phyloP scores from a whole-genome alignment of 441 rosid species.

The Rhodomyrtus psidioides region DNA sequence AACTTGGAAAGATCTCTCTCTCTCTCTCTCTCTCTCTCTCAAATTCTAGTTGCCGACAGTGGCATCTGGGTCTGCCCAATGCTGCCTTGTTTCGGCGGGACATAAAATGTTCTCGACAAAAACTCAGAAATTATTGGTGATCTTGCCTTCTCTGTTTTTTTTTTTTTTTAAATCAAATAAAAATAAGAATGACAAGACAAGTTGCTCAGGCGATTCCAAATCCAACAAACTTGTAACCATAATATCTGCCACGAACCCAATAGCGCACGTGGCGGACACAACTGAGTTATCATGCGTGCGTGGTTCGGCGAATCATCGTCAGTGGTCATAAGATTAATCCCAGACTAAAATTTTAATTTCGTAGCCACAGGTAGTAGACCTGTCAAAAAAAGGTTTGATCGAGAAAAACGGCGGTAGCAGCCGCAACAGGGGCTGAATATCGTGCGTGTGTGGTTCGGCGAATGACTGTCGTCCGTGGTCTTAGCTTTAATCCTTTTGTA shows the following conservation, averaged over 20 bases:
- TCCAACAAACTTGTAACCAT: not conserved
- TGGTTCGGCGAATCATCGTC: not conserved
- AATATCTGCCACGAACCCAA: not conserved
- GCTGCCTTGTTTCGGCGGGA: not conserved
- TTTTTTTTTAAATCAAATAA: too few species aligned
- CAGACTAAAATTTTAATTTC: too few species aligned
- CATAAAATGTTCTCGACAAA: not conserved
- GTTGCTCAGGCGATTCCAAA: not conserved
- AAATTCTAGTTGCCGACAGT: not conserved
- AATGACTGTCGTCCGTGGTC: too few species aligned
- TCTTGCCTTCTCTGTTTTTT: not conserved
- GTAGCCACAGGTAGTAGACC: too few species aligned
- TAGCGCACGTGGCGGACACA: not conserved
- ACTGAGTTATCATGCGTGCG: not conserved
- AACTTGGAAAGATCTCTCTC: not conserved
- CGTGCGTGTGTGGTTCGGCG: too few species aligned
- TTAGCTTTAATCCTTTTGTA: too few species aligned
- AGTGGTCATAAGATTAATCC: not conserved
- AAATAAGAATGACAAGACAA: not conserved
- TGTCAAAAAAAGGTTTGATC: too few species aligned
- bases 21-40: not conserved
- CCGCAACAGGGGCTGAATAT: too few species aligned
- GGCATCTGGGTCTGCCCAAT: not conserved
- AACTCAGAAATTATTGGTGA: not conserved
- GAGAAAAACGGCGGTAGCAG: too few species aligned